These are phyloP conservation scores for Aspergillus sergii DNA, from an alignment of 2,329 filamentous ascomycete species.

Conservation along the genomic window DNA sequence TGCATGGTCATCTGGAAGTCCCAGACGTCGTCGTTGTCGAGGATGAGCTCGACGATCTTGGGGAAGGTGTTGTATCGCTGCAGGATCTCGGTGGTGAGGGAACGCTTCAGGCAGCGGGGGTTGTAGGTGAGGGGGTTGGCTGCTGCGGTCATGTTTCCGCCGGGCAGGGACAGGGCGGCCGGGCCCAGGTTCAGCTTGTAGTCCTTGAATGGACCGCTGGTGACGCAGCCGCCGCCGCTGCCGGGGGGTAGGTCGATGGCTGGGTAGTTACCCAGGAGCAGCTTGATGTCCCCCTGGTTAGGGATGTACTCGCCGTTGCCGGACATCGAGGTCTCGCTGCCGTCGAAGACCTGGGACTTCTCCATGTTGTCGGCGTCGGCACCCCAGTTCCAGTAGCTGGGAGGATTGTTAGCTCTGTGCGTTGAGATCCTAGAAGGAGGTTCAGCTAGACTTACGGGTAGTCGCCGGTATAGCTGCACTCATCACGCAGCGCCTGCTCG, in stretches of 20 bases:
- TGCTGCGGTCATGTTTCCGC: neutral
- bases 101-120: slow-evolving; percentile 33
- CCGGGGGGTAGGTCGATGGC: slow-evolving; percentile 46
- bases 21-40: slow-evolving; percentile 27
- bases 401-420: neutral
- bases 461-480: slow-evolving; percentile 44
- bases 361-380: slow-evolving; percentile 39
- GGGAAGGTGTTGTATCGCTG: slow-evolving; percentile 26
- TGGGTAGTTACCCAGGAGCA: slow-evolving; percentile 26
- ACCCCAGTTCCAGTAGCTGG: slow-evolving; percentile 52
- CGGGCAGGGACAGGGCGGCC: slow-evolving; percentile 10
- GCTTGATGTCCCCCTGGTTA: slow-evolving; percentile 25
- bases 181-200: slow-evolving; percentile 16
- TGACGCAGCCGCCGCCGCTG: slow-evolving; percentile 20
- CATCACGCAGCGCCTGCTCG: slow-evolving; percentile 35
- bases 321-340: slow-evolving; percentile 49
- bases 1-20: slow-evolving; percentile 44
- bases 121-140: slow-evolving; percentile 28
- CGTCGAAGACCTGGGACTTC: slow-evolving; percentile 53
- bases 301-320: slow-evolving; percentile 47
- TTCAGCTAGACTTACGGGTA: slow-evolving; percentile 24
- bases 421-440: neutral
- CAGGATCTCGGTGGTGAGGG: slow-evolving; percentile 26
- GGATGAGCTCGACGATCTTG: slow-evolving; percentile 25
- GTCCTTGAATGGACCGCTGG: slow-evolving; percentile 19